Evolutionary conservation across 345 rosid genomes (phyloP).

Genomic region (Linum usitatissimum): DNA sequence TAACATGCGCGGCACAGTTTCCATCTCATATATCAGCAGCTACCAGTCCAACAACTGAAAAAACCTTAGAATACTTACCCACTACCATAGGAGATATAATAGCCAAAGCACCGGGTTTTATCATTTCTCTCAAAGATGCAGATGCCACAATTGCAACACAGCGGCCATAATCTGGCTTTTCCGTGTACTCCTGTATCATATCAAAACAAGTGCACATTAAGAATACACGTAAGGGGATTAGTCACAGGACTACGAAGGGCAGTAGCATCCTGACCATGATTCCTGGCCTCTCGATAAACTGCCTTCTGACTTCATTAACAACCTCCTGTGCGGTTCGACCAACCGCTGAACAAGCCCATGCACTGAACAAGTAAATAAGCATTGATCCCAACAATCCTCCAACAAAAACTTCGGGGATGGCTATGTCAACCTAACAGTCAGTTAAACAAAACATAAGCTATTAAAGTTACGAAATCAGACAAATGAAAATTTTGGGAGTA

Average conservation of each 20-base stretch:
- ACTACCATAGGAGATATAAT: slow-evolving; percentile 71
- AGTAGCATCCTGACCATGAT: slow-evolving; percentile 58
- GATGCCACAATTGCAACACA: slow-evolving; percentile 98
- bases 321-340: slow-evolving; percentile 99
- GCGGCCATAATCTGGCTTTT: slow-evolving; percentile 96
- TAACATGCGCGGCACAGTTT: too few relatives aligned
- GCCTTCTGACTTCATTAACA: slow-evolving; percentile 96
- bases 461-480: neutral
- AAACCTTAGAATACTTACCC: slow-evolving; percentile 34
- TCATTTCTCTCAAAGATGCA: slow-evolving; percentile 94
- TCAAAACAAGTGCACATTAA: neutral
- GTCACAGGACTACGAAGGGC: neutral
- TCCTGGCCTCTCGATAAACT: slow-evolving; percentile 97
- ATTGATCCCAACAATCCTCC: slow-evolving; percentile 95
- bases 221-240: neutral
- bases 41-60: neutral
- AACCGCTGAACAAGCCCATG: slow-evolving; percentile 94
- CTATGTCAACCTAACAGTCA: slow-evolving; percentile 79
- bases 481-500: slow-evolving; percentile 3
- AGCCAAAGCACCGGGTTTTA: slow-evolving; percentile 95
- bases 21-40: too few relatives aligned
- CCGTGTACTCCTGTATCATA: slow-evolving; percentile 62
- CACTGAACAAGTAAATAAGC: slow-evolving; percentile 93
- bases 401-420: slow-evolving; percentile 86
- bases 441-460: slow-evolving; percentile 5